These are phyloP conservation scores for Penicillium nordicum DNA, from an alignment of 2,329 filamentous ascomycete genomes.

Conservation along the genomic window DNA sequence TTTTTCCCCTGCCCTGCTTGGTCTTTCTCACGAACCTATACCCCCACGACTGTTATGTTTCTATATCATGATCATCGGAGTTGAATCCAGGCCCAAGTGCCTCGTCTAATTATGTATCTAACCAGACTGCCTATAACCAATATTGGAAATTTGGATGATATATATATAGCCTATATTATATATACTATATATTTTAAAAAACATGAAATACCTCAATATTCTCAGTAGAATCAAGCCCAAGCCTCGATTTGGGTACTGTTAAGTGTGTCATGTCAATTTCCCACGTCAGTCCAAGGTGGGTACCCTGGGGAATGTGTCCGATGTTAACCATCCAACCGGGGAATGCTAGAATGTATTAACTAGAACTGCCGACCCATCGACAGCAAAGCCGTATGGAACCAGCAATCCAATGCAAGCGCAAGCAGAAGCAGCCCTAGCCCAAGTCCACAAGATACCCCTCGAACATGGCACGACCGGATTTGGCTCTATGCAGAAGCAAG, in stretches of 20 bases:
- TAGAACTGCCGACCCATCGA: not conserved
- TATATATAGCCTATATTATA: too few species aligned
- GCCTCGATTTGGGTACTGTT: not conserved
- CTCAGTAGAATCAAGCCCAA: not conserved
- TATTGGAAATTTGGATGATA: not conserved
- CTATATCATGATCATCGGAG: constrained; percentile 4
- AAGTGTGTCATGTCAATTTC: not conserved
- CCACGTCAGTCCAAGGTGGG: not conserved
- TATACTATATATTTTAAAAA: not conserved
- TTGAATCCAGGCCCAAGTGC: not conserved
- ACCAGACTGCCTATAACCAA: constrained; percentile 2
- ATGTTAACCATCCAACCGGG: not conserved
- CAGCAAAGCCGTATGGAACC: not conserved
- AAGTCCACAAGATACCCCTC: not conserved
- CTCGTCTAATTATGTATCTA: not conserved
- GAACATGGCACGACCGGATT: not conserved
- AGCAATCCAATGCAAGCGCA: not conserved
- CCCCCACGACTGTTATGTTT: constrained; percentile 4
- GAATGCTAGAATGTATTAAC: not conserved
- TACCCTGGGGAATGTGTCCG: not conserved
- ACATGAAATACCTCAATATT: not conserved
- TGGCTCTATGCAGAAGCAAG: not conserved
- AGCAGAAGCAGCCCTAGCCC: not conserved
- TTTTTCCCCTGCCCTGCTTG: not conserved
- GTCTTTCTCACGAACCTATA: constrained; percentile 2